phyloP scores from a whole-genome alignment of 495 filamentous ascomycete species.

The Tuber calosporum region DNA sequence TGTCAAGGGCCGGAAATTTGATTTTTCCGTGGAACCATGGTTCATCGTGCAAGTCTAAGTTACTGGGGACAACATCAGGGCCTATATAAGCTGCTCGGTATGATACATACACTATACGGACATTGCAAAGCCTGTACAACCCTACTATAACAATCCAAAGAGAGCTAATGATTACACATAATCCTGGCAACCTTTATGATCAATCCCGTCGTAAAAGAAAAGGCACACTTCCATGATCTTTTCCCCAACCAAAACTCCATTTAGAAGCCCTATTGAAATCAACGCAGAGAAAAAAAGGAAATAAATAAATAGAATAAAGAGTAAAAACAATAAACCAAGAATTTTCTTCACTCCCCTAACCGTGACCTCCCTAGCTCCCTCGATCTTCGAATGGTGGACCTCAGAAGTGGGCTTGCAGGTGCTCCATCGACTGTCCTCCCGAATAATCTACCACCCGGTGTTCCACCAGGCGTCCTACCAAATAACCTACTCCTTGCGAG shows the following conservation, averaged over 20 bases:
- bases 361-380: conserved; percentile 1
- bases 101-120: not conserved
- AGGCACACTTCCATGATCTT: not conserved
- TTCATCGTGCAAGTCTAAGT: too few species aligned
- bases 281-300: not conserved
- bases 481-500: conserved; percentile 17
- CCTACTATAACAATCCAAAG: not conserved
- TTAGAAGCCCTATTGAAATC: not conserved
- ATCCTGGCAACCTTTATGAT: not conserved
- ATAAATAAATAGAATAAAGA: conserved; percentile 3
- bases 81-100: not conserved
- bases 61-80: not conserved
- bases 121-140: not conserved
- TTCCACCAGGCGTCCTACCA: conserved; percentile 15
- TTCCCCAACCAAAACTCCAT: not conserved
- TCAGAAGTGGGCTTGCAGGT: not conserved
- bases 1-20: not conserved
- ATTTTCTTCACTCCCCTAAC: not conserved
- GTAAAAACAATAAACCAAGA: not conserved
- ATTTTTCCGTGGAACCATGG: not conserved
- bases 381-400: not conserved
- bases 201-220: not conserved
- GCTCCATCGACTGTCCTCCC: not conserved
- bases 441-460: not conserved
- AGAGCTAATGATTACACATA: not conserved